Conservation (phyloP, 768 basidiomycete genomes). For the Polyporus arcularius region DNA sequence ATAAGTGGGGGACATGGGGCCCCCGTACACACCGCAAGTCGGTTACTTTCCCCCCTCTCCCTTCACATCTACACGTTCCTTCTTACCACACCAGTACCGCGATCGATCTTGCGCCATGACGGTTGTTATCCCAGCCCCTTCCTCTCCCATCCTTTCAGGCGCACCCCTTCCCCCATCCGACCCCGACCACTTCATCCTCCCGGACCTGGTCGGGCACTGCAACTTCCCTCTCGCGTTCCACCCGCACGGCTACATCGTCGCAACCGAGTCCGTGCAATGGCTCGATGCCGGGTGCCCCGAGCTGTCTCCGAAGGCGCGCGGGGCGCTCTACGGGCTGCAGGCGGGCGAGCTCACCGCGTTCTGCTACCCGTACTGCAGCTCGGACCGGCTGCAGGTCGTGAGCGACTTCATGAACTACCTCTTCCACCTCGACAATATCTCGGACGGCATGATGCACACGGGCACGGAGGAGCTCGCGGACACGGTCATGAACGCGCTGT, state of each 20-base stretch:
- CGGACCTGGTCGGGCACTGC: slow-evolving; percentile 75
- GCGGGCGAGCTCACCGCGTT: slow-evolving; percentile 66
- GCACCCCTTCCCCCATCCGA: neutral
- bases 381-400: slow-evolving; percentile 62
- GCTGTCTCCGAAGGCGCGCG: slow-evolving; percentile 50
- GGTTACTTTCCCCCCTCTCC: neutral
- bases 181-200: slow-evolving; percentile 39
- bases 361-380: slow-evolving; percentile 58
- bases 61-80: neutral
- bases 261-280: slow-evolving; percentile 64
- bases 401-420: slow-evolving; percentile 75
- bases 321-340: slow-evolving; percentile 63
- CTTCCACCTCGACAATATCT: slow-evolving; percentile 76
- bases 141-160: neutral
- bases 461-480: slow-evolving; percentile 59
- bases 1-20: no score
- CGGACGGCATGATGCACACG: slow-evolving; percentile 70
- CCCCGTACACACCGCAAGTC: no score
- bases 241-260: slow-evolving; percentile 58
- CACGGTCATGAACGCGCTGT: slow-evolving; percentile 67
- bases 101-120: neutral
- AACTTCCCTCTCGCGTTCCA: slow-evolving; percentile 54
- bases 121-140: neutral
- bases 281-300: slow-evolving; percentile 58
- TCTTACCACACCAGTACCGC: neutral